Evolutionary conservation across 164 flowering plant genomes (phyloP), one percentile per base, ranked within the genome.

Genomic region (Umbellularia californica): DNA sequence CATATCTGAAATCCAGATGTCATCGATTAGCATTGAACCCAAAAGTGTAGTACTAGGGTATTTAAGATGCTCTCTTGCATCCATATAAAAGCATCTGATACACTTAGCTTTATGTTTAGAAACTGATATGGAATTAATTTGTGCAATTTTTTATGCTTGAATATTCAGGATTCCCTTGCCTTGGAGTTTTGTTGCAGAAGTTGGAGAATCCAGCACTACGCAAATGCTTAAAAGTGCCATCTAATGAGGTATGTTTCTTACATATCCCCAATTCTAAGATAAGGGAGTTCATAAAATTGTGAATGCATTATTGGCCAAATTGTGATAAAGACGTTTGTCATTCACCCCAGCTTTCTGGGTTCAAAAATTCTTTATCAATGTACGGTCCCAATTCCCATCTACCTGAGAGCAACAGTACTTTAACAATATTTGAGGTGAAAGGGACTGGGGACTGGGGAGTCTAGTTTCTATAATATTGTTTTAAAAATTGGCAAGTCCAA

Each of bases 171-270:
- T 95, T 93, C 74, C 98, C 99, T 72, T 89, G 86, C 80, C 96
- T 95, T 80, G 99, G 99, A 33, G 94, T 95, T 24, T 76, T 95
- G 85, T 81, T 95, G 82, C 99, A 95, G 74, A 93, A 93, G 83
- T 80, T 95, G 85, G 99, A 93, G 88, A 95, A 95, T 89, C 99
- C 99, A 74, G 99, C 95, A 58, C 76, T 95, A 62, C 96, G 99
- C 81, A 83, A 85, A 68, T 93, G 92, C 85, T 82, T 95, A 74
- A 91, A 90, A 84, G 98, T 93, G 55, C 84, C 83, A 63, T 85
- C 95, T 55, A 90, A 87, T 79, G 98, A 95, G 99, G 98, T 95
- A 74, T 79, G 33, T 35, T 62, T 71, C 50, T 72, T 75, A 17
- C 15, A 64, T 25, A 22, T 52, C 20, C n/a, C 13, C n/a, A 51